Evolutionary conservation across 345 rosid species (phyloP).

Genomic region (Eucalyptus paniculata): DNA sequence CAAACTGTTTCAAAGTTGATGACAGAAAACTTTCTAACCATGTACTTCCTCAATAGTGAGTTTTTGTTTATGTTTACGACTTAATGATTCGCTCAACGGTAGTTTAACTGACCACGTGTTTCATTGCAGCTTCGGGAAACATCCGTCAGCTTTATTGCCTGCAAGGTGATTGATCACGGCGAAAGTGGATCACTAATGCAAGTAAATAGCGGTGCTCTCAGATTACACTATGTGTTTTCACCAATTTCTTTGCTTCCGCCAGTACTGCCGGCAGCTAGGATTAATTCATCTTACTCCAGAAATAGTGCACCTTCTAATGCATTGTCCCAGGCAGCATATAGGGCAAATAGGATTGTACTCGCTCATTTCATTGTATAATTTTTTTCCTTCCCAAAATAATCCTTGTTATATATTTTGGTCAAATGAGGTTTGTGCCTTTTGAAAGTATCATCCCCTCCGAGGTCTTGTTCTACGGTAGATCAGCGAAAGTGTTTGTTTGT

Average conservation of each 20-base stretch:
- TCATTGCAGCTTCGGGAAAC: slow-evolving; percentile 76
- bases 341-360: slow-evolving; percentile 3
- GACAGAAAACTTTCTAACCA: not conserved
- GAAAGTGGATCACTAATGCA: not conserved
- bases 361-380: slow-evolving; percentile 16
- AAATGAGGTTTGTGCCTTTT: slow-evolving; percentile 6
- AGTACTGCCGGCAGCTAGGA: not conserved
- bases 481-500: not conserved
- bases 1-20: not conserved
- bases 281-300: not conserved
- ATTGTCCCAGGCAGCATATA: not conserved
- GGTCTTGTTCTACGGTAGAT: not conserved
- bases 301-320: not conserved
- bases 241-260: not conserved
- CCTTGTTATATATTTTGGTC: slow-evolving; percentile 12
- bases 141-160: slow-evolving; percentile 98
- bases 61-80: not conserved
- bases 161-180: slow-evolving; percentile 52
- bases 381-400: not conserved
- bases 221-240: not conserved
- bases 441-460: not conserved
- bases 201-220: slow-evolving; percentile 1
- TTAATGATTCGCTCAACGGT: not conserved
- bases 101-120: not conserved
- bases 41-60: not conserved